Base-by-base conservation (phyloP, 2,329 filamentous ascomycete genomes). In the Diaporthe capsici region DNA sequence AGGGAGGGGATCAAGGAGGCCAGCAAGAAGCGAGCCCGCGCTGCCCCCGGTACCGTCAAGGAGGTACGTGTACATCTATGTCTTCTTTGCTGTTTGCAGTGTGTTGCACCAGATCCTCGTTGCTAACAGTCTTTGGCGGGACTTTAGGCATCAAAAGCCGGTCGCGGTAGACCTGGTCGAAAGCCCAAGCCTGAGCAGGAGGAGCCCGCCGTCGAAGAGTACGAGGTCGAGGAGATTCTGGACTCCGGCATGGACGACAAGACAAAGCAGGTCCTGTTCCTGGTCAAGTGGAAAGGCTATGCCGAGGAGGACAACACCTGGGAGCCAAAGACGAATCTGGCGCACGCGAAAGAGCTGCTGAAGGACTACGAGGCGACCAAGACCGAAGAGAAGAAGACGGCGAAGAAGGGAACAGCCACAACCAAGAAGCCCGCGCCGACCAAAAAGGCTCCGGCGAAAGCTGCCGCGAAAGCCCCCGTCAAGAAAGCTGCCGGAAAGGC, bases 281-380 rank as follows among this genome's bases (percentile, higher is more conserved):
- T 83, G 4, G 85, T 92, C 72, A 90, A 91, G 80, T 91, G 90
- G 90, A 85, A 86, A 77, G 87, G 87, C 0, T 91, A 84, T 72
- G 70, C 83, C 0, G 76, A 78, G 1, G 81, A 82, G 25, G 80
- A 88, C 1, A 90, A 87, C 75, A 90, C 88, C 0, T 91, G 90
- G 90, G 89, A 90, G 82, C 88, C 88, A 1, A 85, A 83, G 79
- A 79, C 74, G 25, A 86, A 90, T 74, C 78, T 91, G 25, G 72
- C 68, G 0, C 83, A 86, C 3, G 88, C 87, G 73, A 74, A 76
- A 13, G 77, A 78, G 2, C 77, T 85, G 1, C 78, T 89, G 44
- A 78, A 79, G 13, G 81, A 79, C 2, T 88, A 84, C 74, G 84
- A 88, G 76, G 75, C 79, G 28, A 78, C 78, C 22, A 82, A 80